These are phyloP conservation scores for Prunus kanzakura DNA, from an alignment of 306 rosid genomes.

Conservation along the genomic window DNA sequence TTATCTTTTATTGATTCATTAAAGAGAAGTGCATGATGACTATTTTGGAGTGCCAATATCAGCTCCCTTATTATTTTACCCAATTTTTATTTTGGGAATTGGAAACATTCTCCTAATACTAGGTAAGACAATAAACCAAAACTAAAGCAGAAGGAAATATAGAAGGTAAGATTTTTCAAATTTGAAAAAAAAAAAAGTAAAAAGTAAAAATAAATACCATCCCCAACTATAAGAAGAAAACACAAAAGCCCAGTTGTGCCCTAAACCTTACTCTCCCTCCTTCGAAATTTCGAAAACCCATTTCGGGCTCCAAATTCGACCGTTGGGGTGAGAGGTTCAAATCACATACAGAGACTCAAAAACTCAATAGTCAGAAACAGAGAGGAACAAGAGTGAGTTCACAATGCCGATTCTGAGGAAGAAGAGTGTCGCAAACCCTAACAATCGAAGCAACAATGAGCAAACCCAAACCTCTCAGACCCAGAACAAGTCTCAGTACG, in stretches of 20 bases:
- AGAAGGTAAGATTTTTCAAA: no score
- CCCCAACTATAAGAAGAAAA: not conserved
- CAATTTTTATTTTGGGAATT: no score
- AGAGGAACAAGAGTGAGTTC: not conserved
- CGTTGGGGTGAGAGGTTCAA: constrained; percentile 47
- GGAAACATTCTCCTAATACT: no score
- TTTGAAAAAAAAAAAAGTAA: no score
- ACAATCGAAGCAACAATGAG: constrained; percentile 6
- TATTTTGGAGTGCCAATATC: no score
- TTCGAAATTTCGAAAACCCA: not conserved
- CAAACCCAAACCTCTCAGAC: constrained; percentile 18
- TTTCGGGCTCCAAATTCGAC: constrained; percentile 32
- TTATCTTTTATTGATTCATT: no score
- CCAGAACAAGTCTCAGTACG: constrained; percentile 48
- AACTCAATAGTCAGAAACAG: not conserved
- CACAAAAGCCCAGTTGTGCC: not conserved
- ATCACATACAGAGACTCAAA: not conserved
- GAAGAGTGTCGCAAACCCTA: constrained; percentile 16
- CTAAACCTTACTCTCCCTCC: not conserved
- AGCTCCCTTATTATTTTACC: no score
- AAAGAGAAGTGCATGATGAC: no score
- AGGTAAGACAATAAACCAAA: no score
- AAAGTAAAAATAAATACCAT: not conserved
- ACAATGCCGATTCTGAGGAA: constrained; percentile 9
- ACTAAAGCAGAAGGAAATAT: no score